A percentile compares a stretch with the other conserved stretches of the same genome.
Evolutionary conservation across 768 basidiomycete genomes (phyloP).

Genomic region (Rhodotorula babjevae): DNA sequence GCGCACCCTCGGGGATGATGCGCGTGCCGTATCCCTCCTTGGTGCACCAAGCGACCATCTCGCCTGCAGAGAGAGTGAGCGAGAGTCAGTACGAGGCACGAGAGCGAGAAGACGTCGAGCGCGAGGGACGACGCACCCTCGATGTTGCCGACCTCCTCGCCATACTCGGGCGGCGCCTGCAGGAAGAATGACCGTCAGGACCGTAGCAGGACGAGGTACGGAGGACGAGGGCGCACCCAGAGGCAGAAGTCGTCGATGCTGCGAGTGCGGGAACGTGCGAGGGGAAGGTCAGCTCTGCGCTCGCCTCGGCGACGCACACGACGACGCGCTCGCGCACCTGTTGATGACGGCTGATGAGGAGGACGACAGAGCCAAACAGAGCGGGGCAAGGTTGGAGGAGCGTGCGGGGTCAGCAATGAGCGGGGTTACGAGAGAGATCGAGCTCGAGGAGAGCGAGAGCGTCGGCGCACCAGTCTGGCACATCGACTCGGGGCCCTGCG

Average conservation of each 20-base stretch:
- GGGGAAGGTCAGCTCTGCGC: background rate
- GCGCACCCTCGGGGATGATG: slow-evolving; percentile 62
- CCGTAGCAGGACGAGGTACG: background rate
- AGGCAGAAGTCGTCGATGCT: slow-evolving; percentile 9
- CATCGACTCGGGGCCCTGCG: slow-evolving; percentile 25
- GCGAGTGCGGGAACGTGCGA: background rate
- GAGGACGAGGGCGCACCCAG: background rate
- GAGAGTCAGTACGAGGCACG: background rate
- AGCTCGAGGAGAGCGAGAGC: background rate
- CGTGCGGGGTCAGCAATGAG: background rate
- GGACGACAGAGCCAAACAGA: background rate
- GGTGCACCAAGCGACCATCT: slow-evolving; percentile 47
- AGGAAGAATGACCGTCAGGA: background rate
- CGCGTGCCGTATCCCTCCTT: slow-evolving; percentile 62
- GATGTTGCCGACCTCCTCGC: slow-evolving; percentile 35
- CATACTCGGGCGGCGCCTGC: slow-evolving; percentile 33
- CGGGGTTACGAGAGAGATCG: background rate
- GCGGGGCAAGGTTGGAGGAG: background rate
- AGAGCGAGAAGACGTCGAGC: background rate
- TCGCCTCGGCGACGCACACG: background rate
- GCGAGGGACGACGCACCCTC: slow-evolving; percentile 26
- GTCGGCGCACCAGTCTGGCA: slow-evolving; percentile 45
- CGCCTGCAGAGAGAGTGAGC: slow-evolving; percentile 12
- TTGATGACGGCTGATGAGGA: slow-evolving; percentile 42
- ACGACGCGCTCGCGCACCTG: slow-evolving; percentile 16